Evolutionary conservation across 2,329 filamentous ascomycete genomes (phyloP).

Genomic region (Trichoderma harzianum): DNA sequence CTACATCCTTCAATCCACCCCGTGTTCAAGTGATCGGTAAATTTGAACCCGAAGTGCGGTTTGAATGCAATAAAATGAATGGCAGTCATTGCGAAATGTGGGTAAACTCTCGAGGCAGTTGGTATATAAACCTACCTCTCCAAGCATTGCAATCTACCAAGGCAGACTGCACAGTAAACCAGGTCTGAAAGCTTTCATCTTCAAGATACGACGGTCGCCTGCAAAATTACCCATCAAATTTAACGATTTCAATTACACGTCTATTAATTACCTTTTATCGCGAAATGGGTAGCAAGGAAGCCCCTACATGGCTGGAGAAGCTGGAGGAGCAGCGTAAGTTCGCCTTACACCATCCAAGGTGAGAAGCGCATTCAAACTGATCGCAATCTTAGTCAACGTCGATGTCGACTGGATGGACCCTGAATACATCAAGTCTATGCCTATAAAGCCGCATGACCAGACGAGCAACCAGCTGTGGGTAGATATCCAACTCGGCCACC

Average conservation of each 20-base stretch:
- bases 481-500: constrained; percentile 43
- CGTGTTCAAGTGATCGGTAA: not conserved
- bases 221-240: not conserved
- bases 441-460: constrained; percentile 45
- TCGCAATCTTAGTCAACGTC: constrained; percentile 40
- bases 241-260: no score
- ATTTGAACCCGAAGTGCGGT: not conserved
- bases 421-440: constrained; percentile 44
- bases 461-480: constrained; percentile 51
- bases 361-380: not conserved
- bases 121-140: not conserved
- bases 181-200: not conserved
- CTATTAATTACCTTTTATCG: no score
- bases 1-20: not conserved
- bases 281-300: constrained; percentile 32
- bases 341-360: not conserved
- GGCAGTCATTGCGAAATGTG: not conserved
- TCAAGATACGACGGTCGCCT: no score
- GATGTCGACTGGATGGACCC: constrained; percentile 53
- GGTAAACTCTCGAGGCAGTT: not conserved
- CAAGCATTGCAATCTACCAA: not conserved
- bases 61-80: not conserved
- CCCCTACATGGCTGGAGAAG: constrained; percentile 41
- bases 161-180: not conserved
- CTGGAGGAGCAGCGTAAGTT: constrained; percentile 40